phyloP scores from a whole-genome alignment of 2,329 filamentous ascomycete genomes.

The Colletotrichum endophyticum region DNA sequence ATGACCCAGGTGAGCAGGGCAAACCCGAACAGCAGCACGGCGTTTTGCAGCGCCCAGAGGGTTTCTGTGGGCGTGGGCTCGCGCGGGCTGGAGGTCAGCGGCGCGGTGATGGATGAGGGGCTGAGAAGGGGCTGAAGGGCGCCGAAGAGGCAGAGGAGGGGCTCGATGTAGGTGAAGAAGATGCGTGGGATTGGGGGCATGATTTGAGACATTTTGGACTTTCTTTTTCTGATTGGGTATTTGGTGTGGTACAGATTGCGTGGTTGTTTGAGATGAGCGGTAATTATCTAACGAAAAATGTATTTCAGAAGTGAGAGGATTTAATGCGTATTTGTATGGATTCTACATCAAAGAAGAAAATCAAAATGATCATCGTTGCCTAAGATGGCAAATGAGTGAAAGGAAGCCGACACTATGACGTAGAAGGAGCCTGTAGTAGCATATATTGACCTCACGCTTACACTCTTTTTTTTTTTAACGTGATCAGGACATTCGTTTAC shows the following conservation, averaged over 20 bases:
- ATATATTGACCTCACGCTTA: not conserved
- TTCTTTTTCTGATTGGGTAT: not conserved
- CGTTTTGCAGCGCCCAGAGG: not conserved
- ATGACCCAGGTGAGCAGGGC: not conserved
- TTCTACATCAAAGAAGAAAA: not conserved
- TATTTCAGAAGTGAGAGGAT: not conserved
- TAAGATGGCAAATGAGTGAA: not conserved
- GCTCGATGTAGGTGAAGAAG: not conserved
- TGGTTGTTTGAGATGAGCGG: not conserved
- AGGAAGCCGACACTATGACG: not conserved
- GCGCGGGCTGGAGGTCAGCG: not conserved
- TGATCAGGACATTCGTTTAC: not conserved
- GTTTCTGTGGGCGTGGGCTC: not conserved
- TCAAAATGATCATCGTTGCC: accelerated
- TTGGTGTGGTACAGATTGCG: not conserved
- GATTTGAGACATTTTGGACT: not conserved
- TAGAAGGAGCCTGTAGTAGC: not conserved
- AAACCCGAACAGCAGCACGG: not conserved
- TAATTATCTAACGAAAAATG: not conserved
- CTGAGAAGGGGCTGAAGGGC: not conserved
- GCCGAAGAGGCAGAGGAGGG: not conserved
- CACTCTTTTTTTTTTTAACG: not conserved
- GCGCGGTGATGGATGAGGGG: not conserved
- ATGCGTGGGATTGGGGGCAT: not conserved
- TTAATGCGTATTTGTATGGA: not conserved